Evolutionary conservation across 139 green algal genomes (phyloP), one percentile per base, ranked within the genome.

Genomic region (Chara braunii): DNA sequence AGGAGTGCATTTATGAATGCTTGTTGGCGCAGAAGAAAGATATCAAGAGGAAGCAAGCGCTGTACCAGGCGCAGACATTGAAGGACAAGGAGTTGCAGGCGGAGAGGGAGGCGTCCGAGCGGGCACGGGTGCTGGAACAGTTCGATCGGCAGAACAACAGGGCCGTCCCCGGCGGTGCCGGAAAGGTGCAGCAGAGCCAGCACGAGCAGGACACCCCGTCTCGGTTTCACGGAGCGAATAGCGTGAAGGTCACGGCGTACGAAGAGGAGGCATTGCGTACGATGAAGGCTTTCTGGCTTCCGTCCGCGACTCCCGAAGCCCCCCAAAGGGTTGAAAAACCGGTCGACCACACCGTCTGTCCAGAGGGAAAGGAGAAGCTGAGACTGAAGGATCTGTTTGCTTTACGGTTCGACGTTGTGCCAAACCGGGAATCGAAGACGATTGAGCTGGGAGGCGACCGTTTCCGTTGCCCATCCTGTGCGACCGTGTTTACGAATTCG

Each of bases 221-320:
- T 30, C 37, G 64, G 30, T 74, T 74, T 37, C 60, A 74, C 35
- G 68, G 68, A 65, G 68, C 68, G 5, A 66, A 40, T 26, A 68
- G 37, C 29, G 60, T 66, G 33, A 77, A 77, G 45, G 65, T 51
- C 35, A 77, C 68, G n/a, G 53, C 64, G 3, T 77, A 68, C 29
- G 71, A 79, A 32, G 69, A 60, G 9, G 71, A 79, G 37, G 56
- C 68, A 24, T 31, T 78, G 24, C 11, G 67, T 12, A 76, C 37
- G n/a, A 79, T 79, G 71, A 44, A 37, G 35, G 66, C 71, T 26
- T 79, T 79, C 37, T 79, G 71, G 71, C 40, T 79, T 32, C 71
- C 71, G n/a, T 78, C 68, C 2, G 37, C 59, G 14, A 78, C 71
- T 1, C 71, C 71, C 7, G 54, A 74, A 31, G 71, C 71, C 3